phyloP scores from a whole-genome alignment of 169 alveolate genomes.

The Neospora caninum region DNA sequence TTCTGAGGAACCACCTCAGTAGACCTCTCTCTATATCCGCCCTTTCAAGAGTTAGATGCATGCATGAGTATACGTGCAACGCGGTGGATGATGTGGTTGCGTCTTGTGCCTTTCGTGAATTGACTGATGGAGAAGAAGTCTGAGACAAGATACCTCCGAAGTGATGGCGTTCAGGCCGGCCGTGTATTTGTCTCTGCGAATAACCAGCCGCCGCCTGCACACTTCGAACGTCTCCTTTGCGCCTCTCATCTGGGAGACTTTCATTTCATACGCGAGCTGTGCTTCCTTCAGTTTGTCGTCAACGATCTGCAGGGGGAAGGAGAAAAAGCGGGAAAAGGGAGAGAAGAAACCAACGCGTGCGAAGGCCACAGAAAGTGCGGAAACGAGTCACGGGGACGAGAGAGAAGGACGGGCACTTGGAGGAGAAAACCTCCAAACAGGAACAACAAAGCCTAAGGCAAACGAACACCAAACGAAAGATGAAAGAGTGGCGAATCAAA shows the following conservation, averaged over 20 bases:
- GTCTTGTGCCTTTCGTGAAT: too few species aligned
- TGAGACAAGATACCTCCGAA: not conserved
- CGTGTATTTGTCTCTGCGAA: not conserved
- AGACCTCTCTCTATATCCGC: too few species aligned
- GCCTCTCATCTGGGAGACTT: not conserved
- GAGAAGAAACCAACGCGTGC: not conserved
- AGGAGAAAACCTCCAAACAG: not conserved
- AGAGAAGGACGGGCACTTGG: not conserved
- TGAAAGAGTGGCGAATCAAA: too few species aligned
- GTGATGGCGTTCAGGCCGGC: not conserved
- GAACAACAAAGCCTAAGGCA: not conserved
- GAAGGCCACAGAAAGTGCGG: not conserved
- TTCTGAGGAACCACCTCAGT: too few species aligned
- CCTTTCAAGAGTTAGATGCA: too few species aligned
- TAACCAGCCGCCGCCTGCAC: not conserved
- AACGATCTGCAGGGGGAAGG: not conserved
- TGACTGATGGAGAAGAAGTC: too few species aligned
- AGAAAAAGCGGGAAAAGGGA: not conserved
- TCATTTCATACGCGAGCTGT: constrained; percentile 12
- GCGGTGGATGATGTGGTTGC: too few species aligned
- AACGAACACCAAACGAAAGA: too few species aligned
- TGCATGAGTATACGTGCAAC: too few species aligned
- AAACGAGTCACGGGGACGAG: not conserved
- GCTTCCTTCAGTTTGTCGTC: not conserved
- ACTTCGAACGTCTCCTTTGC: not conserved